Base-by-base conservation (phyloP, 75 land plant genomes). In the Sequoia sempervirens region DNA sequence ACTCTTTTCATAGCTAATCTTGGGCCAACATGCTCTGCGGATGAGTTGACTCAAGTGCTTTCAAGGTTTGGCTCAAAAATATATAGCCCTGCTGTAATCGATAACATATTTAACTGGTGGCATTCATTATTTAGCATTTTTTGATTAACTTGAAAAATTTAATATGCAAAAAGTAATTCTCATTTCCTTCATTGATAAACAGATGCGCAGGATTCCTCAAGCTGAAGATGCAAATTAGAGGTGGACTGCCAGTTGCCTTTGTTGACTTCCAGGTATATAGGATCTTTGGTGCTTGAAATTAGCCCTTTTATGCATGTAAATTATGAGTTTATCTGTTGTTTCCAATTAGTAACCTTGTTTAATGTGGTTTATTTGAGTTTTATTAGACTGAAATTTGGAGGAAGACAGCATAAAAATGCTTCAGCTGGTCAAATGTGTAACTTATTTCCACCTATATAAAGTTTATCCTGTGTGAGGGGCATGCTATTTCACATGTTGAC, bases 191-290 rank as follows among this genome's bases (percentile, higher is more conserved):
- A 18, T 69, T 54, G 0, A 23, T 52, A 41, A 30, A 18, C 80
- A 96, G 98, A 79, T 96, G 87, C 83, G 91, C 94, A 52, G 98
- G 98, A 58, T 94, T 91, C 81, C 32, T 91, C 34, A 96, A 96
- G 56, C 68, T 93, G 83, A 96, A 96, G 89, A 89, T 90, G 88
- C 98, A 94, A 83, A 92, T 84, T 81, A 91, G 89, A 50, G 84
- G 84, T 90, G 98, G 96, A 13, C 80, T 92, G 50, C 98, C 98
- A 83, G 96, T 94, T 66, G 96, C 98, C 61, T 96, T 96, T 93
- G 94, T 96, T 80, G 98, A 96, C 82, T 96, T 96, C 81, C 90
- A 94, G 93, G 98, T 96, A 83, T 18, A 50, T 64, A 56, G 40
- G 9, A 56, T 40, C 12, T 40, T 38, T 38, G 26, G n/a, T 79